phyloP scores from a whole-genome alignment of 1,284 basidiomycete species.

The Thecaphora frezii region DNA sequence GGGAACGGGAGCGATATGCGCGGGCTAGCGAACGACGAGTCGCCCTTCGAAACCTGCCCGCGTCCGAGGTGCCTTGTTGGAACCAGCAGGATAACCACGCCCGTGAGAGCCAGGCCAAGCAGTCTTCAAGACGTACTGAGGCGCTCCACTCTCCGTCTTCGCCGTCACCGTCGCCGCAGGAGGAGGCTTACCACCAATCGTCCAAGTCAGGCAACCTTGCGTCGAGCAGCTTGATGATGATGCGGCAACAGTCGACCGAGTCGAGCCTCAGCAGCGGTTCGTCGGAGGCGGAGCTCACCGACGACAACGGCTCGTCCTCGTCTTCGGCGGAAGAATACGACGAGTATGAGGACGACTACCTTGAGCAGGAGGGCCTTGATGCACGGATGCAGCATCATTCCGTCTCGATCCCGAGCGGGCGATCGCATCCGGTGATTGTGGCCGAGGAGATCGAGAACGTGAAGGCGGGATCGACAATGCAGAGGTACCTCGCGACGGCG shows the following conservation, averaged over 20 bases:
- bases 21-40: conserved; percentile 55
- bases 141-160: no score
- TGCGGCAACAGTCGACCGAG: conserved; percentile 40
- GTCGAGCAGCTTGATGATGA: conserved; percentile 34
- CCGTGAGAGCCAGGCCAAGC: conserved; percentile 18
- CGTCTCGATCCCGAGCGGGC: conserved; percentile 19
- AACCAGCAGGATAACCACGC: conserved; percentile 39
- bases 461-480: conserved; percentile 40
- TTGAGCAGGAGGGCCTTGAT: conserved; percentile 41
- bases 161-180: not conserved
- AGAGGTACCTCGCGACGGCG: conserved; percentile 45
- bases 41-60: conserved; percentile 49
- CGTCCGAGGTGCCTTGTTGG: conserved; percentile 54
- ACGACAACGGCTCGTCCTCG: conserved; percentile 55
- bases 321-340: conserved; percentile 54
- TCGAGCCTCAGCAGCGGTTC: conserved; percentile 40
- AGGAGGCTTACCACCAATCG: conserved; percentile 9
- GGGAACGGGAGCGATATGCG: conserved; percentile 53
- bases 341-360: conserved; percentile 49
- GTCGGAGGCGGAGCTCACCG: conserved; percentile 54
- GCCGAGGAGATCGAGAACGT: conserved; percentile 23
- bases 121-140: no score
- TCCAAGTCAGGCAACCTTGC: conserved; percentile 25
- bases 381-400: conserved; percentile 37
- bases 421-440: conserved; percentile 14